Evolutionary conservation across 345 rosid species (phyloP), one percentile per base, ranked within the genome.

Genomic region (Arabis alpina): DNA sequence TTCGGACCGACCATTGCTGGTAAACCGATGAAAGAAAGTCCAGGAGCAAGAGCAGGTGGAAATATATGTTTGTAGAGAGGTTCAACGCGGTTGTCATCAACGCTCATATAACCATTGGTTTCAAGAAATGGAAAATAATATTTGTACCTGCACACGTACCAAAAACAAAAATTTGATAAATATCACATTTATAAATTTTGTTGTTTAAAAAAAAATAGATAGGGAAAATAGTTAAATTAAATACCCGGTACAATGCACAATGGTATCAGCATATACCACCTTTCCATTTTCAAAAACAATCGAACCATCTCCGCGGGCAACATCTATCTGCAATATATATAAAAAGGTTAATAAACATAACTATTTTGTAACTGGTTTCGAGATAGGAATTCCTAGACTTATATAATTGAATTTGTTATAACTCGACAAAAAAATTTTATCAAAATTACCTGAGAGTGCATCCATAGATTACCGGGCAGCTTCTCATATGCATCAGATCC

Each of bases 211-310:
- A 3, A 4, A 14, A 8, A 16, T 28, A 4, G 4, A 28, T 28
- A 28, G 16, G 16, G 34, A 12, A 19, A 19, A 19, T 19, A 19
- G 23, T 19, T 19, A 19, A 51, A 24, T 24, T 83, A 10, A 37
- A 77, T 83, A 92, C 91, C 92, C 96, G 0, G 92, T 89, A 77
- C 94, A 86, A 54, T 89, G 92, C 37, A 92, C 70, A 77, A 92
- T 83, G 50, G 82, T 66, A 77, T 88, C 83, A 0, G 94, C 93
- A 8, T 14, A 12, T 12, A 83, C 76, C 15, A 56, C 62, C 45
- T 70, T 80, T 62, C 95, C 89, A 64, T 84, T 86, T 5, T 66
- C 77, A 63, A 92, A 88, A 34, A 79, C 74, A 59, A 86, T 70
- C 19, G 80, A 66, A 32, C 98, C 94, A 80, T 89, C 92, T 61